Evolutionary conservation across 495 filamentous ascomycete species (phyloP).

Genomic region (Penicillium macrosclerotiorum): DNA sequence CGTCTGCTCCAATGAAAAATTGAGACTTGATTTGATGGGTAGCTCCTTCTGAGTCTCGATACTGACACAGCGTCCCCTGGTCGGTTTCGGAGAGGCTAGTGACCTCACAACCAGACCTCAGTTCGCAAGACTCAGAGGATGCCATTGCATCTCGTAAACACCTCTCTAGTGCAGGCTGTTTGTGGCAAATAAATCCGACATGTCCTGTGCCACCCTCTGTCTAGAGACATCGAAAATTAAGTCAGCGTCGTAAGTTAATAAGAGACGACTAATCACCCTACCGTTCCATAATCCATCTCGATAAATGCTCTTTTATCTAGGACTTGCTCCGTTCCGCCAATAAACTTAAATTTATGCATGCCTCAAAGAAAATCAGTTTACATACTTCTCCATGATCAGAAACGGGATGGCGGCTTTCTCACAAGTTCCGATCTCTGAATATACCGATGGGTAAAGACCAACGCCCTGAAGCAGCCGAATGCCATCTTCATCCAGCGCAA

Average conservation of each 20-base stretch:
- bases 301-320: slow-evolving; percentile 24
- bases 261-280: slow-evolving; percentile 4
- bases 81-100: slow-evolving; percentile 23
- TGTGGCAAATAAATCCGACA: slow-evolving; percentile 36
- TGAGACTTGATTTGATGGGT: slow-evolving; percentile 21
- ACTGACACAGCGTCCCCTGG: slow-evolving; percentile 27
- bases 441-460: slow-evolving; percentile 40
- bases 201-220: slow-evolving; percentile 34
- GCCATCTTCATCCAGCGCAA: slow-evolving; percentile 49
- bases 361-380: slow-evolving; percentile 6
- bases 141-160: slow-evolving; percentile 24
- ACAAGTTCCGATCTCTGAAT: slow-evolving; percentile 31
- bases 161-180: slow-evolving; percentile 25
- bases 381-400: not conserved
- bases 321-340: slow-evolving; percentile 20
- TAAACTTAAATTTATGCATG: slow-evolving; percentile 31
- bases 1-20: slow-evolving; percentile 50
- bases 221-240: slow-evolving; percentile 5
- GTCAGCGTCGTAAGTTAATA: not conserved
- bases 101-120: slow-evolving; percentile 35
- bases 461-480: slow-evolving; percentile 44
- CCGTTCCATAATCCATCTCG: slow-evolving; percentile 30
- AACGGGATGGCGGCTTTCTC: slow-evolving; percentile 4
- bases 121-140: slow-evolving; percentile 21
- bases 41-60: slow-evolving; percentile 26